Evolutionary conservation across 2,329 filamentous ascomycete genomes (phyloP), one percentile per base, ranked within the genome.

Genomic region (Domatiomyces catenatus): DNA sequence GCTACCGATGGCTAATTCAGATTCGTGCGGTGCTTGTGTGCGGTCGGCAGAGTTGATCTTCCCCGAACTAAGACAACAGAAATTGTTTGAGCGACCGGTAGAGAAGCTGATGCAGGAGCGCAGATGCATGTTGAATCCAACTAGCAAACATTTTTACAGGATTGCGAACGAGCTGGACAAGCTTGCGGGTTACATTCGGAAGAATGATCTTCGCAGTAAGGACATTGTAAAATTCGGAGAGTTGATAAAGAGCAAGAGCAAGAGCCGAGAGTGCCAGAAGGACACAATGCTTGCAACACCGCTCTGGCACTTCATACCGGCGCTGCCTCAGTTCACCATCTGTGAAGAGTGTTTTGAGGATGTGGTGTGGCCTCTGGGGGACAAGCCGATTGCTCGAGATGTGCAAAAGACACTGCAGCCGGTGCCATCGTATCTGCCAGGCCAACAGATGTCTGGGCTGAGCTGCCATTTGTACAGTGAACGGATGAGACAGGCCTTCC

Each of bases 261-360:
- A 69, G 3, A 66, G 78, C 24, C 71, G 75, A 2, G 79, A 86
- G 61, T 93, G 86, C 62, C 70, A 71, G 18, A 74, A 79, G 32
- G 79, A 84, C 61, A 75, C 72, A n/a, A 72, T 79, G 3, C 66
- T 83, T 2, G 65, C 71, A n/a, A 75, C 79, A 50, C 75, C 73
- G 10, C 70, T 74, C 42, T 95, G 89, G 89, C 81, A 93, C 64
- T 80, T 77, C 50, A 86, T 93, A 64, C 79, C 84, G 0, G 72
- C 77, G 12, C 69, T 93, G 0, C 85, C 84, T 0, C 77, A 88
- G 46, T 79, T 94, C 60, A 87, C 84, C 0, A 82, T 94, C 3
- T 96, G 89, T 66, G 80, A 84, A 56, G 86, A 90, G 65, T 96
- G 89, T 65, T 94, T 84, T 63, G 77, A 86, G 15, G 80, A 86